phyloP scores from a whole-genome alignment of 164 flowering plant genomes.

The Umbilicus rupestris region DNA sequence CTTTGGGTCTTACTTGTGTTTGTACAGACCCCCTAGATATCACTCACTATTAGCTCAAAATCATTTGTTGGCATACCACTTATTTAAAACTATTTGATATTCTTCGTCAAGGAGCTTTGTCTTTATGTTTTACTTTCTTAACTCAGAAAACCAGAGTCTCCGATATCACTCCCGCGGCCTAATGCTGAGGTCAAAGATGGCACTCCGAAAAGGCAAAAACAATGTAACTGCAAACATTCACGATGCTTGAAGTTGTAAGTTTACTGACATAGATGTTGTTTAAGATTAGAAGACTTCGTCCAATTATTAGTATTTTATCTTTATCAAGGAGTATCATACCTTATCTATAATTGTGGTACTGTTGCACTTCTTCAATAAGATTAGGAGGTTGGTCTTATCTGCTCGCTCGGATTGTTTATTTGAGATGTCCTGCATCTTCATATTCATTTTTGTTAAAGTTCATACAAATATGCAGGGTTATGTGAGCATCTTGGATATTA shows the following conservation, averaged over 20 bases:
- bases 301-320: not conserved
- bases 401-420: too few relatives aligned
- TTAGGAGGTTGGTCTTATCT: too few relatives aligned
- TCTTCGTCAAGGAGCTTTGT: not conserved
- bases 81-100: not conserved
- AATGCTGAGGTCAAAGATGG: conserved; percentile 56
- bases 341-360: too few relatives aligned
- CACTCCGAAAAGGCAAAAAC: conserved; percentile 86
- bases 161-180: conserved; percentile 45
- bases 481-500: too few relatives aligned
- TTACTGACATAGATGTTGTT: not conserved
- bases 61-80: too few relatives aligned
- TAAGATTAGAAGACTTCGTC: not conserved
- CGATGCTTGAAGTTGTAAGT: conserved; percentile 90
- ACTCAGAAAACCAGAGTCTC: conserved; percentile 75
- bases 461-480: too few relatives aligned
- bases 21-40: too few relatives aligned
- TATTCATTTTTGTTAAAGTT: too few relatives aligned
- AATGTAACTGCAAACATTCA: conserved; percentile 91
- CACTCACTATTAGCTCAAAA: too few relatives aligned
- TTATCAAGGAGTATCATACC: conserved; percentile 2
- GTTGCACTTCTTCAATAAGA: too few relatives aligned
- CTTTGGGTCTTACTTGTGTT: too few relatives aligned
- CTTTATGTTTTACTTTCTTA: conserved; percentile 10
- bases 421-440: too few relatives aligned